Conservation (phyloP, 805 yeast species). For the Candida coleopterorum region DNA sequence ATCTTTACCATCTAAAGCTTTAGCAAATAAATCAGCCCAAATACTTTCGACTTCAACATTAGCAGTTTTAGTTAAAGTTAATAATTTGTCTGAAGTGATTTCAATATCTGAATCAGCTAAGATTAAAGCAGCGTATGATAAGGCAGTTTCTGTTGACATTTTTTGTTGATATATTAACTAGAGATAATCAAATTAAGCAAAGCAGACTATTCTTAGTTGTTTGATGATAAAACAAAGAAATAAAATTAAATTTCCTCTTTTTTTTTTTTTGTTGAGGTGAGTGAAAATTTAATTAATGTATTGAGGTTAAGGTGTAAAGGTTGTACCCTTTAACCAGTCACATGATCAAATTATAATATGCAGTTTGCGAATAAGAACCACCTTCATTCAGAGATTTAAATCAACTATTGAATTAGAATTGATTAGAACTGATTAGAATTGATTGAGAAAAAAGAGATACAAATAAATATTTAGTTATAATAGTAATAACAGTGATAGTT, state of each 20-base stretch:
- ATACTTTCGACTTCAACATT: slow-evolving; percentile 42
- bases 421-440: too few relatives aligned
- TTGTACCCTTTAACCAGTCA: too few relatives aligned
- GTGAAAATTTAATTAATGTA: too few relatives aligned
- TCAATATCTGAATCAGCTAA: slow-evolving; percentile 46
- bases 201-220: slow-evolving; percentile 46
- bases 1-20: slow-evolving; percentile 44
- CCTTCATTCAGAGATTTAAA: too few relatives aligned
- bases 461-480: too few relatives aligned
- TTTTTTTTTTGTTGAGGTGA: neutral
- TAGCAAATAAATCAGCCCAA: slow-evolving; percentile 46
- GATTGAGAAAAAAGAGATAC: too few relatives aligned
- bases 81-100: slow-evolving; percentile 42
- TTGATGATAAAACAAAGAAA: slow-evolving; percentile 8
- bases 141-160: slow-evolving; percentile 46
- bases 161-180: slow-evolving; percentile 27
- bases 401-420: too few relatives aligned
- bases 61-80: slow-evolving; percentile 36
- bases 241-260: neutral
- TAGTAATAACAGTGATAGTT: too few relatives aligned
- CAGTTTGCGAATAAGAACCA: too few relatives aligned
- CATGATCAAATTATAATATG: too few relatives aligned
- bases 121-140: slow-evolving; percentile 48
- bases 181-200: slow-evolving; percentile 47
- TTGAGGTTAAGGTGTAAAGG: too few relatives aligned